phyloP scores from a whole-genome alignment of 2,329 filamentous ascomycete genomes.

The Colletotrichum sansevieriae region DNA sequence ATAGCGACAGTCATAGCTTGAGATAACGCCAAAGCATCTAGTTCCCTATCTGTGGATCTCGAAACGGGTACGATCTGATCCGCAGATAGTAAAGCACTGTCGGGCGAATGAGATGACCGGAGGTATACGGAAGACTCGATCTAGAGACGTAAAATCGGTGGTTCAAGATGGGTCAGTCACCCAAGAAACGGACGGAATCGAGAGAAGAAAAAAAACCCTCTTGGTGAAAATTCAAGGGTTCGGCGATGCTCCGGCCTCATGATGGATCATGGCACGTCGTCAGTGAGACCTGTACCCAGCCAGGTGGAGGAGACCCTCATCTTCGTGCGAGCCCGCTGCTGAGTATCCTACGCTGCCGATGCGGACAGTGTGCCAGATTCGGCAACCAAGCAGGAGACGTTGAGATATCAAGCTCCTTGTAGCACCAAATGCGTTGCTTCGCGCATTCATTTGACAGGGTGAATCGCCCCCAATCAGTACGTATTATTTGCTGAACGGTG shows the following conservation, averaged over 20 bases:
- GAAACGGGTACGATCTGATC: conserved; percentile 37
- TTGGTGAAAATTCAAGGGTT: conserved; percentile 6
- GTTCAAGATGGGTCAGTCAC: conserved; percentile 10
- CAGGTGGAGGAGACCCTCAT: conserved; percentile 24
- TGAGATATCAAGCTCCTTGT: not conserved
- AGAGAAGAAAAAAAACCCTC: conserved; percentile 20
- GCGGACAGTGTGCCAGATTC: conserved; percentile 9
- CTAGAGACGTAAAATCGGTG: conserved; percentile 24
- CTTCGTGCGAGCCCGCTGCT: conserved; percentile 7
- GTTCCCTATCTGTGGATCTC: conserved; percentile 40
- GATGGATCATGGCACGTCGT: conserved; percentile 31
- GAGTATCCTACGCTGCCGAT: conserved; percentile 19
- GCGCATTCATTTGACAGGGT: conserved; percentile 4
- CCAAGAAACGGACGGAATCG: not conserved
- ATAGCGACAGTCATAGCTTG: conserved; percentile 28
- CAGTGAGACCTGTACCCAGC: conserved; percentile 31
- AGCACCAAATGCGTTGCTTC: not conserved
- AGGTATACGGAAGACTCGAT: conserved; percentile 29
- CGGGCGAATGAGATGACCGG: conserved; percentile 24
- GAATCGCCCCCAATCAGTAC: conserved; percentile 11
- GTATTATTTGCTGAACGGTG: conserved; percentile 5
- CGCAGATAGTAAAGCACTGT: conserved; percentile 34
- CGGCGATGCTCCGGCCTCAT: conserved; percentile 38
- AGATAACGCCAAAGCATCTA: conserved; percentile 32
- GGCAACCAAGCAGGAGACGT: conserved; percentile 3